Evolutionary conservation across 2,329 filamentous ascomycete species (phyloP).

Genomic region (Teratosphaeria nubilosa): DNA sequence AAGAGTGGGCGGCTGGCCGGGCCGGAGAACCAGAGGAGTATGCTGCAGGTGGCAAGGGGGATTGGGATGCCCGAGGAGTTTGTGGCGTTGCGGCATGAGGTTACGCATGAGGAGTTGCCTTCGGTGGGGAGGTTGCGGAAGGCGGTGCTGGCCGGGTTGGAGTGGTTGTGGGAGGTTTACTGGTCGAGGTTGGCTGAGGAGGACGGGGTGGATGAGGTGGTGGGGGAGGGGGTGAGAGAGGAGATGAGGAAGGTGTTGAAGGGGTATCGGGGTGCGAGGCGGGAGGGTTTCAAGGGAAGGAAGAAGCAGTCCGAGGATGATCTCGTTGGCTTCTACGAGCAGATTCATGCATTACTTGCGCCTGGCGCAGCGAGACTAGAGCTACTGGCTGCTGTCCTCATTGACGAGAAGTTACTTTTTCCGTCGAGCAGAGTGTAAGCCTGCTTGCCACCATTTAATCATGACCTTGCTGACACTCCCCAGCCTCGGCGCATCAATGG

Average conservation of each 20-base stretch:
- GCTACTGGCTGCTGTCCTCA: constrained; percentile 20
- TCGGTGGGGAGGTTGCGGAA: constrained; percentile 61
- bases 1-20: constrained; percentile 45
- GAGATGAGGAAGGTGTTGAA: constrained; percentile 15
- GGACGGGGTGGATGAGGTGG: constrained; percentile 15
- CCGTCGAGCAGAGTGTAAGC: constrained; percentile 26
- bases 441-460: neutral
- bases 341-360: constrained; percentile 1
- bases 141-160: constrained; percentile 59
- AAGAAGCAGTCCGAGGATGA: constrained; percentile 9
- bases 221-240: constrained; percentile 18
- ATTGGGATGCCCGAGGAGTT: constrained; percentile 66
- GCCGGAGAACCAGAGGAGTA: constrained; percentile 41
- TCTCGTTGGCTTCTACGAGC: constrained; percentile 2
- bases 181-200: constrained; percentile 49
- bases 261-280: constrained; percentile 14
- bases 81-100: constrained; percentile 81
- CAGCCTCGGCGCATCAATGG: constrained; percentile 27
- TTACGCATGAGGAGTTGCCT: constrained; percentile 80
- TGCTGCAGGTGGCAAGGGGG: constrained; percentile 61
- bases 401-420: constrained; percentile 27
- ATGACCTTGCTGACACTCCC: neutral
- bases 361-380: neutral
- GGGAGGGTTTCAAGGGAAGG: constrained; percentile 25
- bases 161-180: constrained; percentile 85